Percentiles rank a stretch among this genome's conserved stretches.
Evolutionary conservation across 2,329 filamentous ascomycete genomes (phyloP).

Genomic region (Arthrinium puccinioides): DNA sequence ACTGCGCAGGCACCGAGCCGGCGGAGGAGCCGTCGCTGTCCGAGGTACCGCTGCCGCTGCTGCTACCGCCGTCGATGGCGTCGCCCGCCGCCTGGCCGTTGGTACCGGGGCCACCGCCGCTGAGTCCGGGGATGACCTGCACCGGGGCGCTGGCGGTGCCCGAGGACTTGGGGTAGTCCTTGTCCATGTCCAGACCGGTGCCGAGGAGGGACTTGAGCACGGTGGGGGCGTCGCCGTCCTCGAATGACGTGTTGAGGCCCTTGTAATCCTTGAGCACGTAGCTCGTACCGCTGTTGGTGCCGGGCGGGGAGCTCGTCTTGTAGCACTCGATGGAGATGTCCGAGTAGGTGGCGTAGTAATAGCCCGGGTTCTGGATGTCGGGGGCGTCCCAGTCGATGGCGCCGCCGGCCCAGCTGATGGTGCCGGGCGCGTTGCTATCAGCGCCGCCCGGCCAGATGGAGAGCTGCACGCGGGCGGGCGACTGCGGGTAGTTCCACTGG

Average conservation of each 20-base stretch:
- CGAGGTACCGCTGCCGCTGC: slow-evolving; percentile 2
- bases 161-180: slow-evolving; percentile 24
- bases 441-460: slow-evolving; percentile 94
- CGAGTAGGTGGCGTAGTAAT: slow-evolving; percentile 78
- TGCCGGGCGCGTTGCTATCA: slow-evolving; percentile 70
- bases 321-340: slow-evolving; percentile 84
- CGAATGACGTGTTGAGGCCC: slow-evolving; percentile 70
- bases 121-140: slow-evolving; percentile 21
- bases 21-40: slow-evolving; percentile 7
- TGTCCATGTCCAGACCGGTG: slow-evolving; percentile 69
- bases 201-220: slow-evolving; percentile 71
- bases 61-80: slow-evolving; percentile 4
- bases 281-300: slow-evolving; percentile 59
- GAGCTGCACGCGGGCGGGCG: slow-evolving; percentile 81
- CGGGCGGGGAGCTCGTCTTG: slow-evolving; percentile 53
- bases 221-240: slow-evolving; percentile 67
- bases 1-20: slow-evolving; percentile 9
- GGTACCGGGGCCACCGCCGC: slow-evolving; percentile 21
- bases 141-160: slow-evolving; percentile 12
- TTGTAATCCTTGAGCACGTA: slow-evolving; percentile 66
- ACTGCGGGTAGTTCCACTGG: slow-evolving; percentile 84
- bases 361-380: slow-evolving; percentile 76
- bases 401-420: slow-evolving; percentile 87
- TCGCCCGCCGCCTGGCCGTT: slow-evolving; percentile 21
- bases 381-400: slow-evolving; percentile 76